These are phyloP conservation scores for Calcarisporium arbuscula DNA, from an alignment of 2,329 filamentous ascomycete species.

Conservation along the genomic window DNA sequence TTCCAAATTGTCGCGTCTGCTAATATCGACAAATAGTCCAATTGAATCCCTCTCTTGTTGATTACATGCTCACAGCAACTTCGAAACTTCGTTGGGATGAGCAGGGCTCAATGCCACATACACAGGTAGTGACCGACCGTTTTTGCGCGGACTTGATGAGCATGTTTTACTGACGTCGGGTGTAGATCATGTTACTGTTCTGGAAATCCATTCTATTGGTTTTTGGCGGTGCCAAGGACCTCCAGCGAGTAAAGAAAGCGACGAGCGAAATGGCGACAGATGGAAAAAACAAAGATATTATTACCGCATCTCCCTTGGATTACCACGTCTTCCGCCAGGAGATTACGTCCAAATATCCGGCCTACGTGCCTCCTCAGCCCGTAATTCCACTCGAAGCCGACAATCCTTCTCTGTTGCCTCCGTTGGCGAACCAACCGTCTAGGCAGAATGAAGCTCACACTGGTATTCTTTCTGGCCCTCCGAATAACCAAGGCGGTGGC, in stretches of 20 bases:
- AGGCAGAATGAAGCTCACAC: conserved; percentile 52
- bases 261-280: conserved; percentile 56
- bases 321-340: conserved; percentile 96
- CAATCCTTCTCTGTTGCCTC: conserved; percentile 84
- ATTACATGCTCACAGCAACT: conserved; percentile 64
- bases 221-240: conserved; percentile 72
- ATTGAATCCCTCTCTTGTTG: conserved; percentile 61
- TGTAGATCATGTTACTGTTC: conserved; percentile 68
- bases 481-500: conserved; percentile 50
- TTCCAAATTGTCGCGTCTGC: neutral
- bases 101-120: conserved; percentile 53
- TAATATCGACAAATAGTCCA: conserved; percentile 33
- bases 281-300: conserved; percentile 64
- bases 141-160: too few relatives aligned
- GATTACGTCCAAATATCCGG: conserved; percentile 94
- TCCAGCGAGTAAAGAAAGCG: conserved; percentile 66
- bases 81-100: conserved; percentile 69
- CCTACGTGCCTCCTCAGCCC: conserved; percentile 84
- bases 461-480: conserved; percentile 54
- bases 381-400: conserved; percentile 82
- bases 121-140: conserved; percentile 43
- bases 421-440: conserved; percentile 67
- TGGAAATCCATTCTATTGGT: conserved; percentile 88
- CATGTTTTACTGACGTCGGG: conserved; percentile 21
- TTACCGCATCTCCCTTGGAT: conserved; percentile 89